phyloP scores from a whole-genome alignment of 345 rosid species.

The Isatis tinctoria region DNA sequence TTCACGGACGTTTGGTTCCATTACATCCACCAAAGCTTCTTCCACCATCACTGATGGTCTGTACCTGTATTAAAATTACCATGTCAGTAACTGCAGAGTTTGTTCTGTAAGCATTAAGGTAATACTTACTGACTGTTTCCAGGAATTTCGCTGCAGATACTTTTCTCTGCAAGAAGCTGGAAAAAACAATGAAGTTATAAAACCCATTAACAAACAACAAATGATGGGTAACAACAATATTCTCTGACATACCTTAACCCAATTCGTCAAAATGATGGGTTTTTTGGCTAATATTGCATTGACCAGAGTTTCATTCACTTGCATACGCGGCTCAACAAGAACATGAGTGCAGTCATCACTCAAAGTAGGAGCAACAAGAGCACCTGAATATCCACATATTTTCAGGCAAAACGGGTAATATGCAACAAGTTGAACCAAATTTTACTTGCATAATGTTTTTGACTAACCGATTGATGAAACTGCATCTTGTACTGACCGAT shows the following conservation, averaged over 20 bases:
- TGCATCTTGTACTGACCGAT: slow-evolving; percentile 43
- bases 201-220: background rate
- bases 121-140: slow-evolving; percentile 61
- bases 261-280: slow-evolving; percentile 44
- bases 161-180: slow-evolving; percentile 69
- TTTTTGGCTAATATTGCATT: slow-evolving; percentile 64
- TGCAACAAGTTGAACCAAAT: background rate
- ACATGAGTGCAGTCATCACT: slow-evolving; percentile 76
- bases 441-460: slow-evolving; percentile 1
- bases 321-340: slow-evolving; percentile 47
- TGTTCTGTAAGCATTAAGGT: slow-evolving; percentile 15
- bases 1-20: slow-evolving; percentile 54
- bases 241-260: slow-evolving; percentile 61
- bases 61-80: slow-evolving; percentile 34
- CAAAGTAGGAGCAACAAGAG: slow-evolving; percentile 36
- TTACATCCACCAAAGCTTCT: slow-evolving; percentile 59
- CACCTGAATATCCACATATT: slow-evolving; percentile 45
- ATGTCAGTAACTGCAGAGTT: slow-evolving; percentile 17
- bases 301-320: slow-evolving; percentile 47
- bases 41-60: slow-evolving; percentile 55
- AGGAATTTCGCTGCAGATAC: slow-evolving; percentile 62
- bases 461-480: slow-evolving; percentile 73
- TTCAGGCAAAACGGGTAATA: background rate
- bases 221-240: background rate
- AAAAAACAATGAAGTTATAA: slow-evolving; percentile 30